phyloP scores from a whole-genome alignment of 2,329 filamentous ascomycete species.

The Sporothrix sp. region DNA sequence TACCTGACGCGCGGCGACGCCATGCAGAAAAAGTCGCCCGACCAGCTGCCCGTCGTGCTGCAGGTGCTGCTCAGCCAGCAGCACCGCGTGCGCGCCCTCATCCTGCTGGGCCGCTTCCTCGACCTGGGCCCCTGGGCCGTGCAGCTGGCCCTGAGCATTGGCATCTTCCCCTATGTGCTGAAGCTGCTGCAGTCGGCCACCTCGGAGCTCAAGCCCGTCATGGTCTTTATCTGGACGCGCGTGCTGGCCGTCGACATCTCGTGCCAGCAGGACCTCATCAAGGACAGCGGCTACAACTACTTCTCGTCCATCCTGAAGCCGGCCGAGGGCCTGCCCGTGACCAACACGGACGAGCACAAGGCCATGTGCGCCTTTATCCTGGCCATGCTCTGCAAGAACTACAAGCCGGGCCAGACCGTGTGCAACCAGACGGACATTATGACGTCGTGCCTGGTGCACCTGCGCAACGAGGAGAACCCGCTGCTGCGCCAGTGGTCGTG shows the following conservation, averaged over 20 bases:
- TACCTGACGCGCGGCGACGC: conserved; percentile 76
- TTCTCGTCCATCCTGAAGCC: conserved; percentile 90
- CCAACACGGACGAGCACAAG: conserved; percentile 86
- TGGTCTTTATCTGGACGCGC: conserved; percentile 98
- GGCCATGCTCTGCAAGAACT: conserved; percentile 92
- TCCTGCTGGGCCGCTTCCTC: conserved; percentile 84
- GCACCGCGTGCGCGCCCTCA: conserved; percentile 80
- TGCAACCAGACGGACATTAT: conserved; percentile 88
- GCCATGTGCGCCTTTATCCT: conserved; percentile 99
- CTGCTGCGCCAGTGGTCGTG: conserved; percentile 92
- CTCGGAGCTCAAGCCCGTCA: conserved; percentile 88
- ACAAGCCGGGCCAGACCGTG: conserved; percentile 82
- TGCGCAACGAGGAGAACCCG: conserved; percentile 78
- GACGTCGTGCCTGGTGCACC: conserved; percentile 72
- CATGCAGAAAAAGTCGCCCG: conserved; percentile 75
- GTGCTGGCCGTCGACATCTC: conserved; percentile 91
- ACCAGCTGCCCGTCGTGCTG: conserved; percentile 90
- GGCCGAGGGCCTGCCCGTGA: conserved; percentile 69
- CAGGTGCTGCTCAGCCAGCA: conserved; percentile 95
- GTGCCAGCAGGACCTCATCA: conserved; percentile 86
- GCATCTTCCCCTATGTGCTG: conserved; percentile 97
- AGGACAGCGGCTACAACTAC: conserved; percentile 95
- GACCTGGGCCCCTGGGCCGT: conserved; percentile 97
- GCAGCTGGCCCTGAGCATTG: conserved; percentile 93
- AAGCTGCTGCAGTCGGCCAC: conserved; percentile 94